Evolutionary conservation across 305 asterid genomes (phyloP), one percentile per base, ranked within the genome.

Genomic region (Caryopteris hybrid): DNA sequence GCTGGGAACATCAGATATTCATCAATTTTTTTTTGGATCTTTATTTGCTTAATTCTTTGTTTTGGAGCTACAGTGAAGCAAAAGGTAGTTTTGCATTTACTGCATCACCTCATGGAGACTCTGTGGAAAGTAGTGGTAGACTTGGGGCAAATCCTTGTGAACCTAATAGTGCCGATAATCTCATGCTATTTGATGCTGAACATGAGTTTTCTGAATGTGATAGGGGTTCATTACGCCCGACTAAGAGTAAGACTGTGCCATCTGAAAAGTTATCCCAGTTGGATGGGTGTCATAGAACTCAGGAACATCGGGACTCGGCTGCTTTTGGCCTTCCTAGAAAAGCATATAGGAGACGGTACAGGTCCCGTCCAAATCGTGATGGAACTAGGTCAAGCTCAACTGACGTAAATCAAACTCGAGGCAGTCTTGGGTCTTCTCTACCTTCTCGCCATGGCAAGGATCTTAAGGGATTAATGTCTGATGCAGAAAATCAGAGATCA

Each of bases 71-170:
- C 79, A 95, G 99, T 72, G 96, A 92, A 79, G 92, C 95, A 73
- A 95, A 88, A 84, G 90, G 95, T 61, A 89, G 96, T 83, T 81
- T 84, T 81, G 91, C 94, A 75, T 68, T 85, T 74, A 82, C 88
- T 64, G 83, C 97, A 60, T 94, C 99, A 31, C 90, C 90, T 68
- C 97, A 86, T 81, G 98, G 98, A 69, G 98, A 95, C 84, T 89
- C 98, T 58, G 86, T 88, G 76, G 98, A 92, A 79, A 92, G 98
- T 80, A 92, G 96, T 71, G 99, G 94, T 75, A 79, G 94, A 79
- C 96, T 80, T 60, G 92, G 88, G 73, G 80, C 74, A 63, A 82
- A 69, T 80, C 81, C 86, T 67, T 82, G 86, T 73, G 97, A 92
- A 71, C 94, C 94, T 70, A 86, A 83, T 79, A 81, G 87, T 77